Evolutionary conservation across 2,329 filamentous ascomycete genomes (phyloP), one percentile per base, ranked within the genome.

Genomic region (Aspergillus puulaauensis): DNA sequence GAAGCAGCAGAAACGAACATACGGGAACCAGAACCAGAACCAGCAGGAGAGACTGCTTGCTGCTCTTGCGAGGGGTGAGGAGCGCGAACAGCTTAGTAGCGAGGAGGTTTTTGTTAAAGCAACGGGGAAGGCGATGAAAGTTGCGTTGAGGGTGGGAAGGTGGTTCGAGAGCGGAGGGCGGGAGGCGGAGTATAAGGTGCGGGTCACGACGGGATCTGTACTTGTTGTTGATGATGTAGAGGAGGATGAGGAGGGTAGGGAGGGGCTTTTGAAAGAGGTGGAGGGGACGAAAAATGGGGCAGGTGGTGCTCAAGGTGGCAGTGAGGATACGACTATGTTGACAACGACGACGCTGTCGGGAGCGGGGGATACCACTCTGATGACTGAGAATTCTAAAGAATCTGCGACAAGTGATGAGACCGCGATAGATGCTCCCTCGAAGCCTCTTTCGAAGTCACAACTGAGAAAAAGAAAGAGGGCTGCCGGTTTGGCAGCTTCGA

Each of bases 161-260:
- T 84, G 79, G 78, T 87, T 88, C 63, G 79, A 82, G 68, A 77
- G 80, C 56, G 77, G 35, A 17, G 53, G 17, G 52, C 41, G 82
- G 62, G 76, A 73, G 43, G 76, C 78, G 53, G 70, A 75, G 59
- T 86, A 79, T 68, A 67, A 65, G 6, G 82, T 86, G 4, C 73
- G 72, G 48, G 72, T 87, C 40, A 78, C 77, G 66, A 84, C 83
- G 60, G 84, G 83, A 24, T 84, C 75, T 68, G 80, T 85, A 47
- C 72, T 79, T 55, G 83, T 83, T 45, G 79, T 87, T 54, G 85
- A 88, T 75, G 85, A 87, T 76, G 78, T 88, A 54, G 77, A 81
- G 31, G 74, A 76, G 52, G 70, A 75, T 47, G 71, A 72, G 47
- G 67, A 68, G 50, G 62, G 62, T 43, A 69, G 72, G 58, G 55